Evolutionary conservation across 129 eudicot species (phyloP).

Genomic region (Artemisia tridentata): DNA sequence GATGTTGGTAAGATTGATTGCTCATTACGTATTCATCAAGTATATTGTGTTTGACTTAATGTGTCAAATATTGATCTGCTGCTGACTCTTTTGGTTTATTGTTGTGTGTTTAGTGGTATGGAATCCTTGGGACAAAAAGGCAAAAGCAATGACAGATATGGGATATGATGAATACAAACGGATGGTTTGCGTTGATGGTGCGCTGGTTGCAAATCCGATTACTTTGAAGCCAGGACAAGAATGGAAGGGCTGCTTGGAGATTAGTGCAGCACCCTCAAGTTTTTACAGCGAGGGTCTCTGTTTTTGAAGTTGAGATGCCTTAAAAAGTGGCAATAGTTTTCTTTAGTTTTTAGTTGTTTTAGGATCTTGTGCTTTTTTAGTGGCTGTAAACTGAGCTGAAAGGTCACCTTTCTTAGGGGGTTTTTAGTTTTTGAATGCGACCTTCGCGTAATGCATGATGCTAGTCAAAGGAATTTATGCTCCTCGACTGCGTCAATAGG

Average conservation of each 20-base stretch:
- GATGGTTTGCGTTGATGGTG: constrained; percentile 73
- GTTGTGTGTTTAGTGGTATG: constrained; percentile 58
- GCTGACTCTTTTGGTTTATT: constrained; percentile 2
- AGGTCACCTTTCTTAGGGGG: too few relatives aligned
- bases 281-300: constrained; percentile 20
- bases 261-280: neutral
- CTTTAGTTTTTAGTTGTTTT: too few relatives aligned
- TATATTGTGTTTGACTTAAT: too few relatives aligned
- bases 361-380: too few relatives aligned
- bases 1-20: too few relatives aligned
- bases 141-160: constrained; percentile 60
- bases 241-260: constrained; percentile 57
- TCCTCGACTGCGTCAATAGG: too few relatives aligned
- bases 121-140: constrained; percentile 97
- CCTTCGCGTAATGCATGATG: too few relatives aligned
- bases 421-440: neutral
- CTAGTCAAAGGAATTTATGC: too few relatives aligned
- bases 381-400: too few relatives aligned
- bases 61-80: too few relatives aligned
- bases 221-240: constrained; percentile 81
- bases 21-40: too few relatives aligned
- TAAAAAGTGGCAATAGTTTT: neutral
- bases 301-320: constrained; percentile 11
- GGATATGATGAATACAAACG: constrained; percentile 79
- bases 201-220: constrained; percentile 35